These are phyloP conservation scores for Zasmidium angulare DNA, from an alignment of 2,329 filamentous ascomycete species.

Conservation along the genomic window DNA sequence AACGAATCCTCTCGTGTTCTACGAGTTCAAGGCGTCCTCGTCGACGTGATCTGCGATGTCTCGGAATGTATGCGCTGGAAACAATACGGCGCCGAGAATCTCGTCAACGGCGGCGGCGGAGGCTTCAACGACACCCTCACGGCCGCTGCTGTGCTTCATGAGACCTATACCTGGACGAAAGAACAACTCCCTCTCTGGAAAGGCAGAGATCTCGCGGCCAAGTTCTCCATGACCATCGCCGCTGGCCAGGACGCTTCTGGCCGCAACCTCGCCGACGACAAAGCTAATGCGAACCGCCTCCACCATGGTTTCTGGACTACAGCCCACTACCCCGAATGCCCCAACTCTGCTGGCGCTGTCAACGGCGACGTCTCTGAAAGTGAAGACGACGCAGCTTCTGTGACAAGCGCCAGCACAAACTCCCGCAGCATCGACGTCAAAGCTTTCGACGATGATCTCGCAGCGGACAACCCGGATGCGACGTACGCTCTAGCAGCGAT, in stretches of 20 bases:
- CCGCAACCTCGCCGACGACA: not conserved
- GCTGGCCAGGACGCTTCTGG: constrained; percentile 10
- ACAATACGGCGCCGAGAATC: not conserved
- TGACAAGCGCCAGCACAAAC: not conserved
- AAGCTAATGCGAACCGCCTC: constrained; percentile 3
- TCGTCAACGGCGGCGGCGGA: not conserved
- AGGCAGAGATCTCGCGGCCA: not conserved
- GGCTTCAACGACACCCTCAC: constrained; percentile 9
- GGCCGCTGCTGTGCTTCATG: constrained; percentile 7
- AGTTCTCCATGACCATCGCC: constrained; percentile 8
- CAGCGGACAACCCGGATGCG: constrained; percentile 7
- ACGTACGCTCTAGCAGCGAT: constrained; percentile 10
- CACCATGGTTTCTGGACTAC: constrained; percentile 5
- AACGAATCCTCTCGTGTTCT: constrained; percentile 11
- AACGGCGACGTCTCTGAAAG: not conserved
- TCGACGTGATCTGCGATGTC: constrained; percentile 8
- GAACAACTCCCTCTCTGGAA: constrained; percentile 2
- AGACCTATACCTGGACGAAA: constrained; percentile 7
- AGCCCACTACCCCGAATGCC: constrained; percentile 1
- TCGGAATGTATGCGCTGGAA: constrained; percentile 11
- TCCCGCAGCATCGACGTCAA: not conserved
- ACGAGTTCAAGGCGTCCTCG: constrained; percentile 4
- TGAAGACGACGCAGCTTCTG: not conserved
- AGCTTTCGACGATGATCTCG: constrained; percentile 4
- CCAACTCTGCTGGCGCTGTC: not conserved